Base-by-base conservation (phyloP, 805 yeast genomes). In the Candida chilensis region DNA sequence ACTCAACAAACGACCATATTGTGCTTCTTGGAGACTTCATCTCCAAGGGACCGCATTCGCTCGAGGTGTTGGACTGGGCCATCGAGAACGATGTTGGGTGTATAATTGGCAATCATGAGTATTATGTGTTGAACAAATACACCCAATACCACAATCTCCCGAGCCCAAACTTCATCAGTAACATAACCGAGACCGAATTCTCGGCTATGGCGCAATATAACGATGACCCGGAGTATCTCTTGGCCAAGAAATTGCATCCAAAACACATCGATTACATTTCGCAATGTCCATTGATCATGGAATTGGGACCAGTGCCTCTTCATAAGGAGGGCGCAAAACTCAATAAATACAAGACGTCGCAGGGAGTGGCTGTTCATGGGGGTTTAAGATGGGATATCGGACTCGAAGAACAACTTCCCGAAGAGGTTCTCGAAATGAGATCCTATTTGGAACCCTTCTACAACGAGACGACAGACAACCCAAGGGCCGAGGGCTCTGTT, bases 31-130 rank as follows among this genome's bases (percentile, higher is more conserved):
- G 97, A 4, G 96, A 88, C 47, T 84, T 87, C 50, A 61, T 84
- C 12, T 66, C 86, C 30, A 90, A 88, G 48, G 97, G 97, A 1
- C 78, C 82, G 4, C 74, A 81, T 34, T 81, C 94, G 1, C 37
- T 71, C 10, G 71, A 68, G 24, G 86, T 86, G 3, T 48, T 87
- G 8, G 78, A 86, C 35, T 78, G 53, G 43, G 77, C 83, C 13
- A 61, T 78, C 20, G 58, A 71, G 15, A 48, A 75, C 40, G 57
- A 70, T 11, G 68, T 83, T 11, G 75, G 72, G 32, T 87, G 95
- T 47, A 74, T 88, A 3, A 57, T 92, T 35, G 96, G 97, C 0
- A 88, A 88, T 57, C 96, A 90, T 52, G 97, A 88, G 52, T 64
- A 78, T 37, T 77, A 75, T 36, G 69, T 81, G 8, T 47, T 88